A percentile compares a stretch with the other conserved stretches of the same genome.
These are phyloP conservation scores for Fraxinus baroniana DNA, from an alignment of 305 asterid genomes.

Conservation along the genomic window DNA sequence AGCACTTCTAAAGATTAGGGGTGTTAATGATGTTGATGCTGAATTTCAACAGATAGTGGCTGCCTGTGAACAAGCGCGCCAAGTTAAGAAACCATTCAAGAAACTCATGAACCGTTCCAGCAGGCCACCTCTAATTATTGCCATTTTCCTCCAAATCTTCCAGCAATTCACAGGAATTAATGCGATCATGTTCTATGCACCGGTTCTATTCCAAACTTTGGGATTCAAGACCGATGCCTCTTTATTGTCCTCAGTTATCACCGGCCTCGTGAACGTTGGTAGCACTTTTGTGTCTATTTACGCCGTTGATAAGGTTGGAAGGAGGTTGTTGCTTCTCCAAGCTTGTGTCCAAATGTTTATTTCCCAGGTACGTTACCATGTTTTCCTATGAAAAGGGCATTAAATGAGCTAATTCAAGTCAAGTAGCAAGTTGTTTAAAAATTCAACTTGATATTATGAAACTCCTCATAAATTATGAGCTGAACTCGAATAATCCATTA, in stretches of 20 bases:
- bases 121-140: slow-evolving; percentile 36
- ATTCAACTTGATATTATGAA: too few relatives aligned
- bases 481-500: too few relatives aligned
- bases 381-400: not conserved
- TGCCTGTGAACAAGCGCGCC: slow-evolving; percentile 36
- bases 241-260: slow-evolving; percentile 33
- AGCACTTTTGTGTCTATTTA: slow-evolving; percentile 35
- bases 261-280: slow-evolving; percentile 34
- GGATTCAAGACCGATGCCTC: slow-evolving; percentile 11
- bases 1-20: slow-evolving; percentile 45
- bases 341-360: slow-evolving; percentile 41
- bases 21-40: slow-evolving; percentile 40
- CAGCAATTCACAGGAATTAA: slow-evolving; percentile 37
- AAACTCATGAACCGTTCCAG: slow-evolving; percentile 35
- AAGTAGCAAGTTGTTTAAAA: not conserved
- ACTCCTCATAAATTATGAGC: too few relatives aligned
- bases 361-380: slow-evolving; percentile 22
- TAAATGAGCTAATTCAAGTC: not conserved
- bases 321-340: slow-evolving; percentile 40
- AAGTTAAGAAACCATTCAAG: slow-evolving; percentile 37
- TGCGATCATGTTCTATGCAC: slow-evolving; percentile 16
- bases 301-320: slow-evolving; percentile 34
- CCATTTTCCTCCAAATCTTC: slow-evolving; percentile 31
- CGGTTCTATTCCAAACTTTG: slow-evolving; percentile 6
- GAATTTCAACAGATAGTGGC: slow-evolving; percentile 38